Base-by-base conservation (phyloP, 1,284 basidiomycete genomes). In the Sanghuangporus sanghuang region DNA sequence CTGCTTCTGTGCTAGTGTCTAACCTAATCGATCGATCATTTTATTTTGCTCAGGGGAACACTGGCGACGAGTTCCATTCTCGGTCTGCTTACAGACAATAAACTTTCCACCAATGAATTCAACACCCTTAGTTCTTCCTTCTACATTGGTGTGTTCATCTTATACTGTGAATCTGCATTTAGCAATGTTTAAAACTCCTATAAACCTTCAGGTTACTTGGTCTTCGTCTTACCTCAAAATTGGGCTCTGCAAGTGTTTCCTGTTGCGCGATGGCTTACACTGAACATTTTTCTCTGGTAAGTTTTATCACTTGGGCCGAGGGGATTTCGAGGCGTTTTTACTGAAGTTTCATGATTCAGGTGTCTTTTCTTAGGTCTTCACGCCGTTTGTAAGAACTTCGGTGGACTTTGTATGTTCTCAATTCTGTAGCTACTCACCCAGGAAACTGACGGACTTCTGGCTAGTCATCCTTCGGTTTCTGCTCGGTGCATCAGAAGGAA, bases 41-140 rank as follows among this genome's bases (percentile, higher is more conserved):
- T 42, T 12, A 27, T 54, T 42, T 7, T 49, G 6, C 49, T 18
- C 35, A 72, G 69, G 63, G 61, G 64, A 46, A 68, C 70, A 38
- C 67, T 72, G 16, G 70, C 65, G 1, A 67, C 70, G 12, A 66
- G 69, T 7, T 67, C 67, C 23, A 70, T 72, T 50, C 68, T 73
- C 27, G 72, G 72, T 11, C 68, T 73, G 59, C 49, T 70, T 23
- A 59, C 59, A 36, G 71, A 71, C 59, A 67, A 67, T 27, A 63
- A 73, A 2, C 70, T 74, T 1, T 67, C 69, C 42, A 68, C 61
- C 9, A 68, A 70, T 32, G 60, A 73, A 49, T 68, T 68, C 57
- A 74, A 73, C 61, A 72, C 68, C 46, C 67, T 74, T 32, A 67
- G 70, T 32, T 68, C 73, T 0, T 72, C 73, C 2, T 76, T 76